Base-by-base conservation (phyloP, 2,329 filamentous ascomycete genomes). In the Gyromitra esculenta region DNA sequence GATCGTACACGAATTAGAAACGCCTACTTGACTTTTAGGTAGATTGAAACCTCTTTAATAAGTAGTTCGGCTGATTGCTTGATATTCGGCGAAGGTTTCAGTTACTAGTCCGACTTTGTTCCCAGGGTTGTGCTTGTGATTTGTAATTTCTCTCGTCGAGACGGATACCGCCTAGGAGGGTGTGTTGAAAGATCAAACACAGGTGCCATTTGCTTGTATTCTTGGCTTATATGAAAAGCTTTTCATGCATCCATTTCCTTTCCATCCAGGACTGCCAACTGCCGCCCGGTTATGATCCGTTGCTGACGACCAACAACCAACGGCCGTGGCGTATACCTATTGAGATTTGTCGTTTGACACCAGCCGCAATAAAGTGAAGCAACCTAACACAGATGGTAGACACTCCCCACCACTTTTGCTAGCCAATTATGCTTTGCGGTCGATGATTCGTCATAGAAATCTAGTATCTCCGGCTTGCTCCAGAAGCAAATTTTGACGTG, bases 201-300 rank as follows among this genome's bases (percentile, higher is more conserved):
- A 64, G 43, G 25, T n/a, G 18, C 39, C 39, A 52, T 37, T n/a
- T 31, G 18, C 64, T 67, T 31, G 64, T 67, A 18, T 41, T 67
- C 56, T n/a, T 67, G 35, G 54, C 48, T 48, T 8, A 43, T 67
- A 56, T n/a, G 63, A 5, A 52, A 54, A 15, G 31, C 39, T 41
- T 68, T 63, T 45, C 37, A 67, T 57, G 64, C 37, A 67, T 57
- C 45, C 18, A 18, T 41, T 35, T 64, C 21, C 31, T 66, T 66
- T 31, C 63, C 7, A 21, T 56, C 45, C 9, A 18, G 1, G 43
- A 37, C 18, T 37, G 50, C 18, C 13, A 52, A 41, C 50, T 57
- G 21, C 25, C 41, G 60, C 60, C 18, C 50, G 39, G 21, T 21
- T 64, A 15, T 65, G 25, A 48, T 50, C 50, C 50, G 21, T 54